Percentiles rank a stretch among this genome's conserved stretches.
These are phyloP conservation scores for Xylaria sp. DNA, from an alignment of 2,329 filamentous ascomycete species.

Conservation along the genomic window DNA sequence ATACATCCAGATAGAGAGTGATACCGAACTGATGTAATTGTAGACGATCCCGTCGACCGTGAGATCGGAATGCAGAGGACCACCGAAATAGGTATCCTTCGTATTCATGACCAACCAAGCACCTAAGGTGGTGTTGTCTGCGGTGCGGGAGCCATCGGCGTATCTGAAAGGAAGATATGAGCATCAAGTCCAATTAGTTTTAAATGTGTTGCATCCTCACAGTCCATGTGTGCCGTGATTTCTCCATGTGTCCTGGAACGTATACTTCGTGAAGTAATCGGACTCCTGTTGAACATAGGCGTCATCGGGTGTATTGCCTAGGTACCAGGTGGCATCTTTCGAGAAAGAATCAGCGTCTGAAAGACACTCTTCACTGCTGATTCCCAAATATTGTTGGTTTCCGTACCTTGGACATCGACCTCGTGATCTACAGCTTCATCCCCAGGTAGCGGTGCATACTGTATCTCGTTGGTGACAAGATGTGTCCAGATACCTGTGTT, in stretches of 20 bases:
- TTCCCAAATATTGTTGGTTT: neutral
- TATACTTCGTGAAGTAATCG: constrained; percentile 64
- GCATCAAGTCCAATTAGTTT: neutral
- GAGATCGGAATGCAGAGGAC: constrained; percentile 57
- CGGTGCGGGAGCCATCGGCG: constrained; percentile 45
- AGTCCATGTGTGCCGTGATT: constrained; percentile 53
- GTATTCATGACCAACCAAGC: constrained; percentile 62
- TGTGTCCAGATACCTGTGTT: constrained; percentile 58
- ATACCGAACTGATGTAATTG: constrained; percentile 47
- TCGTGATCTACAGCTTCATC: constrained; percentile 38
- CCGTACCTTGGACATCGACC: constrained; percentile 40
- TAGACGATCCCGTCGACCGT: constrained; percentile 61
- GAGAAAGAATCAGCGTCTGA: too few relatives aligned
- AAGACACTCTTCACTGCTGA: neutral
- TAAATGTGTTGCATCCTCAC: constrained; percentile 11
- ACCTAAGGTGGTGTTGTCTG: constrained; percentile 49
- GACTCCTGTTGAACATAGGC: constrained; percentile 51
- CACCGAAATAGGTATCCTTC: constrained; percentile 57
- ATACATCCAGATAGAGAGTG: neutral
- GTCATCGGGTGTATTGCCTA: constrained; percentile 49
- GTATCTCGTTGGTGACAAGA: constrained; percentile 50
- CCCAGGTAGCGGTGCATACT: constrained; percentile 49
- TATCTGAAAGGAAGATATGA: constrained; percentile 29
- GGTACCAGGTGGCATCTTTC: constrained; percentile 58
- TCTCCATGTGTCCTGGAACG: constrained; percentile 53